Evolutionary conservation across 106 monocot genomes (phyloP).

Genomic region (Cymbidium sinense): DNA sequence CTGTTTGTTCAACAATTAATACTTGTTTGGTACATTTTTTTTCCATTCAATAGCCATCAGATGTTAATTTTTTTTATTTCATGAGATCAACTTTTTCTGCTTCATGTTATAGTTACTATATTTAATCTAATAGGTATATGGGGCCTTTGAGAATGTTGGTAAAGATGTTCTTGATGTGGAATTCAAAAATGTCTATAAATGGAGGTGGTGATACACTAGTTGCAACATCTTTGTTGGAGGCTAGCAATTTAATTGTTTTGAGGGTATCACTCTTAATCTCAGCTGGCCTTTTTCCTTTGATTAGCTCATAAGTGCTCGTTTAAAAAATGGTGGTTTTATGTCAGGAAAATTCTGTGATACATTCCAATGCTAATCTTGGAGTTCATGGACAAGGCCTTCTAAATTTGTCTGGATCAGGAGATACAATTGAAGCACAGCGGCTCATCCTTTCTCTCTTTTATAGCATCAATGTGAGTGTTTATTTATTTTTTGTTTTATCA

Average conservation of each 20-base stretch:
- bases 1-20: not conserved
- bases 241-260: conserved; percentile 95
- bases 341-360: conserved; percentile 87
- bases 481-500: not conserved
- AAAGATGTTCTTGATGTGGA: conserved; percentile 99
- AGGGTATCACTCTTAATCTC: conserved; percentile 34
- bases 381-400: conserved; percentile 96
- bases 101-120: conserved; percentile 1
- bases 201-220: conserved; percentile 80
- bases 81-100: not conserved
- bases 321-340: conserved; percentile 7
- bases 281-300: not conserved
- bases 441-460: conserved; percentile 90
- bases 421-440: conserved; percentile 88
- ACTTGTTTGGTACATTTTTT: not conserved
- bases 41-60: not conserved
- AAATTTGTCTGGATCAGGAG: conserved; percentile 86
- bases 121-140: conserved; percentile 60
- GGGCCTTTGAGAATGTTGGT: conserved; percentile 94
- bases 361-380: conserved; percentile 89
- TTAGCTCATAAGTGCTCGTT: not conserved
- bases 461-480: conserved; percentile 67
- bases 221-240: conserved; percentile 87
- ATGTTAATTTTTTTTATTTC: not conserved
- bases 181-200: conserved; percentile 81